Base-by-base conservation (phyloP, 495 filamentous ascomycete genomes). In the Letharia columbiana region DNA sequence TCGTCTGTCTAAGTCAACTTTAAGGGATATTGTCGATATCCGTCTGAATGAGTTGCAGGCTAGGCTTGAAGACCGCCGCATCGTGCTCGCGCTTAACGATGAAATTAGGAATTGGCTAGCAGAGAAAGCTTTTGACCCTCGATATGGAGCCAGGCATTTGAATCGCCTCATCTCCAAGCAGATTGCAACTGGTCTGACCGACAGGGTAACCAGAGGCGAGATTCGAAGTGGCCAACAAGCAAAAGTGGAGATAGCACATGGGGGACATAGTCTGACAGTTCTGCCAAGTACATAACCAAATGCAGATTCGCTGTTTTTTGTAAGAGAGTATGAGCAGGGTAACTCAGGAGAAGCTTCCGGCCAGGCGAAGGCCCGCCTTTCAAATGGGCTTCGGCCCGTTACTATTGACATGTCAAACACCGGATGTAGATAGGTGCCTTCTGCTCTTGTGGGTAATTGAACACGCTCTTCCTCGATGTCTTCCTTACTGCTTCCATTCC, bases 11-110 rank as follows among this genome's bases (percentile, higher is more conserved):
- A 78, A 81, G 28, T 80, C 83, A 35, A 91, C 94, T 56, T 84
- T 98, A 37, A 80, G 91, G 10, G 94, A 95, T 70, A 98, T 98
- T 62, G 91, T 97, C 60, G 90, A 97, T 70, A 96, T 98, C 65
- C 84, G 94, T 61, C 78, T 98, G 45, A 84, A 82, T 62, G 94
- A 98, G 75, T 79, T 98, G 0, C 91, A 96, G 72, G 73, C 79
- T 57, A 83, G 91, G n/a, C 83, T 97, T 5, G 86, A 91, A 70
- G 91, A 96, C 71, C 84, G 92, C 44, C 84, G 94, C 35, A 96
- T 98, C 73, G 84, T 77, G 3, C 77, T 98, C 12, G 71, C 85
- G 37, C 89, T 93, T 17, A 79, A 86, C 41, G 80, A 85, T 60
- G 79, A 87, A 17, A 89, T 91, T 41, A 89, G 89, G 68, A 77